Conservation (phyloP, 2,329 filamentous ascomycete species). For the Cyphellophora europaea region DNA sequence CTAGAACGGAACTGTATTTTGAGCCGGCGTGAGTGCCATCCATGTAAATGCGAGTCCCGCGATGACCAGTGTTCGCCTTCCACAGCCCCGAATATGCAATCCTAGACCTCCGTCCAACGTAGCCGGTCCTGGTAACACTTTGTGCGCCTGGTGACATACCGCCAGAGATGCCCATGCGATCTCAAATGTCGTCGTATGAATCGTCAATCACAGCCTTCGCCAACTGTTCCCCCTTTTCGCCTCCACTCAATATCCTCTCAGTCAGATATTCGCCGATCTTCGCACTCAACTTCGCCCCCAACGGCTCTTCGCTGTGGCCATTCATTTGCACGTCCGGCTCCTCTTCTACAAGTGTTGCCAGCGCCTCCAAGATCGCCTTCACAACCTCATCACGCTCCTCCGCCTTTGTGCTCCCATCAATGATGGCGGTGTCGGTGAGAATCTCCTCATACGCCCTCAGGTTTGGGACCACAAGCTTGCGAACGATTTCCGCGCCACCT, state of each 20-base stretch:
- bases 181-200: no score
- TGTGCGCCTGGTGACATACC: no score
- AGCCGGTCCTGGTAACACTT: no score
- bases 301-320: background rate
- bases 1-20: no score
- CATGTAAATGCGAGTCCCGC: no score
- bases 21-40: no score
- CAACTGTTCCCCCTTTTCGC: background rate
- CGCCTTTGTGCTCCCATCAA: no score
- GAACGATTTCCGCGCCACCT: constrained; percentile 59
- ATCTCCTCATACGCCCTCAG: constrained; percentile 50
- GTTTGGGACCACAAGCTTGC: constrained; percentile 57
- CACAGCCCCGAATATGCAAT: no score
- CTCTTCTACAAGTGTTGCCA: background rate
- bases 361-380: background rate
- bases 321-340: background rate
- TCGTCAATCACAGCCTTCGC: background rate
- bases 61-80: no score
- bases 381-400: background rate
- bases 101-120: no score
- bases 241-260: background rate
- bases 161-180: no score
- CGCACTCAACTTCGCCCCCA: background rate
- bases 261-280: background rate
- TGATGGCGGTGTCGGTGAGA: background rate